Base-by-base conservation (phyloP, 148 eudicot species). In the Rheum nobile region DNA sequence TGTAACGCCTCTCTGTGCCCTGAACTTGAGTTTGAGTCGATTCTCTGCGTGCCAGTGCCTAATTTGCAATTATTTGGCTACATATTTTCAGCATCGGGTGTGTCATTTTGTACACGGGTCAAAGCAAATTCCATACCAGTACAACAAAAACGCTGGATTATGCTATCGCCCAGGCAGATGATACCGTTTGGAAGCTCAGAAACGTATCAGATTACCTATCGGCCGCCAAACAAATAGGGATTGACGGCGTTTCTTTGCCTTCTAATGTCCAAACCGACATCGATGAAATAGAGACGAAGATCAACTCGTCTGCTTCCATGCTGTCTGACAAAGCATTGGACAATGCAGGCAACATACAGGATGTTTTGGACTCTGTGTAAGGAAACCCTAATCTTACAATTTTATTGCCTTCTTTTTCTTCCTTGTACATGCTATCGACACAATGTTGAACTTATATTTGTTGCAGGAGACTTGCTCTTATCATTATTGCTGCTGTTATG, bases 401-500 rank as follows among this genome's bases (percentile, higher is more conserved):
- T 57, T 26, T 57, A 11, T 57, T 17, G 39, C 3, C n/a, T 65
- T 34, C 70, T 65, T 9, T 61, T 28, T 31, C 68, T 61, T 32
- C 34, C 70, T 17, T 29, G 11, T 32, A 22, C 29, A 22, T 6
- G 9, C 8, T 37, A 11, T 59, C 44, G 8, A 46, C 4, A 4
- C n/a, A 0, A 43, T 19, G 0, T 37, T 43, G 10, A 72, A 19
- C 22, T 32, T 46, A 48, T 74, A 29, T 47, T 26, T 72, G 50
- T 55, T 76, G 82, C 89, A 94, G 97, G 87, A 86, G 93, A 84
- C 73, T 88, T 71, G 82, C 90, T 37, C 96, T 94, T 42, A 88
- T 94, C 50, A 78, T 91, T 22, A 75, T 94, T 44, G 86, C 98
- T 28, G 97, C 97, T 22, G 84, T 91, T 50, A 91, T 94, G 97